Conservation (phyloP, 495 filamentous ascomycete species). For the Penicillium cataractarum region DNA sequence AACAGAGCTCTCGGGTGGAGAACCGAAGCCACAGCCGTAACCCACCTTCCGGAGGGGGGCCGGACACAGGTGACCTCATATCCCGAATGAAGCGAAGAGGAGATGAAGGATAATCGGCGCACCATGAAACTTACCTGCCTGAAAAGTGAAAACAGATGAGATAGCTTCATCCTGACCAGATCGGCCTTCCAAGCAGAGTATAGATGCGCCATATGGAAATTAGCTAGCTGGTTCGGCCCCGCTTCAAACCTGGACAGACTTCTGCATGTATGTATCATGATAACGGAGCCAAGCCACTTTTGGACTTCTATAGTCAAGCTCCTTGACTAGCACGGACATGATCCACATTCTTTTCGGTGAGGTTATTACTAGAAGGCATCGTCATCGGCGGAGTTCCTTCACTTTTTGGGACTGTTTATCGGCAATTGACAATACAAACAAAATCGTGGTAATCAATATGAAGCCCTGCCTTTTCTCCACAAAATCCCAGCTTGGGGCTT, state of each 20-base stretch:
- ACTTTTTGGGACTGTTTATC: not conserved
- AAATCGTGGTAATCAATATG: not conserved
- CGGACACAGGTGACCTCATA: not conserved
- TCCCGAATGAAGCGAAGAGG: not conserved
- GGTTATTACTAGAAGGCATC: not conserved
- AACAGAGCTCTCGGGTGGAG: slow-evolving; percentile 21
- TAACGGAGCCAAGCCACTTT: not conserved
- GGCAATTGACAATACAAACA: not conserved
- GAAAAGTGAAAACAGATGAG: not conserved
- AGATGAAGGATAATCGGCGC: slow-evolving; percentile 7
- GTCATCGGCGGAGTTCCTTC: not conserved
- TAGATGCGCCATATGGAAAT: not conserved
- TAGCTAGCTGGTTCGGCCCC: not conserved
- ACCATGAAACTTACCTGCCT: not conserved
- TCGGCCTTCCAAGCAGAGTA: not conserved
- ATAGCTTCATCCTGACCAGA: not conserved
- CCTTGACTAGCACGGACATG: slow-evolving; percentile 15
- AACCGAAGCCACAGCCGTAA: slow-evolving; percentile 31
- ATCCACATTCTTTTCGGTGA: not conserved
- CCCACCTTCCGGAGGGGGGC: slow-evolving; percentile 14
- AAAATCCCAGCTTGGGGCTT: too few relatives aligned
- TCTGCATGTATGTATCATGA: not conserved
- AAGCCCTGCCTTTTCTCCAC: not conserved
- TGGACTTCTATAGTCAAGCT: slow-evolving; percentile 3
- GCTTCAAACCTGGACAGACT: not conserved